These are phyloP conservation scores for Hypoxylon sp. DNA, from an alignment of 2,329 filamentous ascomycete genomes.

Conservation along the genomic window DNA sequence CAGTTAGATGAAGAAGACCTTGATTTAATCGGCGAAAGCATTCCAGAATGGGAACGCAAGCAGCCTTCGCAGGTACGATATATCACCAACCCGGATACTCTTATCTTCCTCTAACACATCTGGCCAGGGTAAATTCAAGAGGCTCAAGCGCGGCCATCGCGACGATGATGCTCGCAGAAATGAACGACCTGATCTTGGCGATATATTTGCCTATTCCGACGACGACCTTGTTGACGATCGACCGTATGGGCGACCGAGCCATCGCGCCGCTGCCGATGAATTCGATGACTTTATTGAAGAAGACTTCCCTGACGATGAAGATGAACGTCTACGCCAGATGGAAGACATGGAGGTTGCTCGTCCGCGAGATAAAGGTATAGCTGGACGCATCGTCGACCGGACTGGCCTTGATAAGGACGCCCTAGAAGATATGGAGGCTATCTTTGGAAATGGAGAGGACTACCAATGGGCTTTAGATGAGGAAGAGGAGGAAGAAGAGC, in stretches of 20 bases:
- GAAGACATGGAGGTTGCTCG: constrained; percentile 92
- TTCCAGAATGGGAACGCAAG: constrained; percentile 77
- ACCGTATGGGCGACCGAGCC: constrained; percentile 65
- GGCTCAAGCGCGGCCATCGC: constrained; percentile 91
- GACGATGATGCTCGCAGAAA: constrained; percentile 76
- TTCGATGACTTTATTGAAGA: constrained; percentile 98
- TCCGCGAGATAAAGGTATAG: constrained; percentile 78
- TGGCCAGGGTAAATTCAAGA: constrained; percentile 90
- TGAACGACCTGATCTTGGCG: constrained; percentile 81
- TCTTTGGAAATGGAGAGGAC: constrained; percentile 95
- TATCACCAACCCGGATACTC: neutral
- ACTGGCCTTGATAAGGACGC: constrained; percentile 92
- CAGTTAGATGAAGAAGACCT: constrained; percentile 96
- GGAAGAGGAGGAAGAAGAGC: constrained; percentile 87
- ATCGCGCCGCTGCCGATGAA: constrained; percentile 78
- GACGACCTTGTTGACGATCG: constrained; percentile 76
- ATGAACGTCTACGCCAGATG: constrained; percentile 79
- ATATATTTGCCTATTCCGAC: constrained; percentile 97
- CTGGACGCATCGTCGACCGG: constrained; percentile 80
- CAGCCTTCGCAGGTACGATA: constrained; percentile 77
- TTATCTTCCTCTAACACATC: constrained; percentile 36
- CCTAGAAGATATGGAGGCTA: constrained; percentile 94
- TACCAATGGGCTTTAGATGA: constrained; percentile 94
- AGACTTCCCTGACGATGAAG: constrained; percentile 90
- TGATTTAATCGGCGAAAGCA: constrained; percentile 90